These are phyloP conservation scores for Harringtonia lauricola DNA, from an alignment of 2,329 filamentous ascomycete genomes.

Conservation along the genomic window DNA sequence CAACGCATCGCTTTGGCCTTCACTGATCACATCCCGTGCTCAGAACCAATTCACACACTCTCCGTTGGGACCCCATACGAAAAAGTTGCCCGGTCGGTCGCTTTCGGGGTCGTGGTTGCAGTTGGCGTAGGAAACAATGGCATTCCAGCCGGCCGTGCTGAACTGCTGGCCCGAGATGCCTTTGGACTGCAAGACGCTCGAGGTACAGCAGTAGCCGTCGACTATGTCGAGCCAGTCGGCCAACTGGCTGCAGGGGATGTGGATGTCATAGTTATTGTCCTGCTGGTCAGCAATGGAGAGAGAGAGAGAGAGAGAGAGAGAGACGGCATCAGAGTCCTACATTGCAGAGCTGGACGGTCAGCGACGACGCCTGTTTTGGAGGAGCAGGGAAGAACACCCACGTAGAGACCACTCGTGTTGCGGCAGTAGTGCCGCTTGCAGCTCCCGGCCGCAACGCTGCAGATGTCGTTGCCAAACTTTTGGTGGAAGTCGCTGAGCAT, in stretches of 20 bases:
- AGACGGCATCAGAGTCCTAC: background rate
- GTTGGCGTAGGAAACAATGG: constrained; percentile 4
- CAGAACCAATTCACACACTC: background rate
- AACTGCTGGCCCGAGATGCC: constrained; percentile 7
- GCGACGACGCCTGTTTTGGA: background rate
- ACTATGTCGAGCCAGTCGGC: background rate
- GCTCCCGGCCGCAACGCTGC: background rate
- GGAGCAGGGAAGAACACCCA: background rate
- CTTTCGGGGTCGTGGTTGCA: constrained; percentile 2
- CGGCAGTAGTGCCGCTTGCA: constrained; percentile 3
- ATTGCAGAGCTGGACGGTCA: constrained; percentile 1
- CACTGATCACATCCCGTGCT: no score
- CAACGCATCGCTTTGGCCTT: no score
- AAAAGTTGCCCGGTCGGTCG: constrained; percentile 2
- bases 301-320: background rate
- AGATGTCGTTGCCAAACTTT: background rate
- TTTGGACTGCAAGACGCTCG: background rate
- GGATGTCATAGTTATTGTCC: background rate
- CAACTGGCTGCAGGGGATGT: background rate
- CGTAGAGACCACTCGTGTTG: constrained; percentile 6
- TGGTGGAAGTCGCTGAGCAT: constrained; percentile 1
- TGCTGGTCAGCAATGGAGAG: background rate
- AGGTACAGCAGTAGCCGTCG: constrained; percentile 3
- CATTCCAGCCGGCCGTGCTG: constrained; percentile 5
- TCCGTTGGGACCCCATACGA: constrained; percentile 1